A percentile compares a stretch with the other conserved stretches of the same genome.
Conservation (phyloP, 177 flowering plant genomes). For the Tripterygium wilfordii region DNA sequence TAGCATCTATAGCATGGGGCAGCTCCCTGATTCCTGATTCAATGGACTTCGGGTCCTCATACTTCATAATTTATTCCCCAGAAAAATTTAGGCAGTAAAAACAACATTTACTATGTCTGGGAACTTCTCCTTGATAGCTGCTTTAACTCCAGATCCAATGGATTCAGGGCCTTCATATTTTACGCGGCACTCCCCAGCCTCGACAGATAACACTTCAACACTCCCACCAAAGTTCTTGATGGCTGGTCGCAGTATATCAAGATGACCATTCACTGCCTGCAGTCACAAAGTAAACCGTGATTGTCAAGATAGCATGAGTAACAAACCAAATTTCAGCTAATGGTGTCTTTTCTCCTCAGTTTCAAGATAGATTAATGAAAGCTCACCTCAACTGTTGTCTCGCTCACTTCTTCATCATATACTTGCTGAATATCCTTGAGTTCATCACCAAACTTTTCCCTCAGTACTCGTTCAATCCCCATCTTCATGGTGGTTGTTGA, state of each 20-base stretch:
- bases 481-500: conserved; percentile 96
- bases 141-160: conserved; percentile 86
- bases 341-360: not conserved
- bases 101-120: conserved; percentile 71
- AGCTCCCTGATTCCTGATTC: too few relatives aligned
- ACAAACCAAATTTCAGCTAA: not conserved
- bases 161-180: conserved; percentile 79
- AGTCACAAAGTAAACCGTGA: conserved; percentile 3
- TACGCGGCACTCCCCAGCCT: conserved; percentile 65
- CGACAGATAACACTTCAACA: conserved; percentile 76
- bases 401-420: conserved; percentile 44
- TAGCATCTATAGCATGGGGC: too few relatives aligned
- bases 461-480: conserved; percentile 90
- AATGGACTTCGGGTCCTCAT: too few relatives aligned
- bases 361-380: too few relatives aligned
- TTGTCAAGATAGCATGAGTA: not conserved
- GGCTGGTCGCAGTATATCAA: conserved; percentile 85
- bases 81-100: conserved; percentile 36
- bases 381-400: conserved; percentile 68
- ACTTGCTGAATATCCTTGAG: conserved; percentile 81
- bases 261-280: conserved; percentile 83
- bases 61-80: too few relatives aligned
- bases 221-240: conserved; percentile 85
- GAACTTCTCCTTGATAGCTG: conserved; percentile 95
- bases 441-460: conserved; percentile 90